These are phyloP conservation scores for Metschnikowia reukaufii DNA, from an alignment of 805 yeast species.

Conservation along the genomic window DNA sequence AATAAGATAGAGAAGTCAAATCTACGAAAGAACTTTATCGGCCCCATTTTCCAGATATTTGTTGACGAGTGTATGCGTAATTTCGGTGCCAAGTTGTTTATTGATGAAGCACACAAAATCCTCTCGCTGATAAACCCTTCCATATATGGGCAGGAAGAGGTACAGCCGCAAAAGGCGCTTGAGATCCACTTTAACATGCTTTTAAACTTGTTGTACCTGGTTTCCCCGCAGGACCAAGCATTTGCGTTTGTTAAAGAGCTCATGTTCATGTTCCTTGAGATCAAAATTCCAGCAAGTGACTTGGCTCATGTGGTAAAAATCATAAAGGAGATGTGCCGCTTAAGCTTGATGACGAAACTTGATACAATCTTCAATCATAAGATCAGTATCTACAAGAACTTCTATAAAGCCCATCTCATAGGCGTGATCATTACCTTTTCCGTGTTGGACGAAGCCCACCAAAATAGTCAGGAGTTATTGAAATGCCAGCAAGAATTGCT, in stretches of 20 bases:
- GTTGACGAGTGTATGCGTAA: constrained; percentile 2
- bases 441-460: background rate
- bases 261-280: constrained; percentile 3
- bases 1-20: constrained; percentile 18
- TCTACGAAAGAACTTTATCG: constrained; percentile 18
- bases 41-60: constrained; percentile 19
- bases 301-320: constrained; percentile 1
- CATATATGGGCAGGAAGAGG: constrained; percentile 9
- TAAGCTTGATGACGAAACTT: constrained; percentile 3
- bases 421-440: background rate
- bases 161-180: constrained; percentile 13
- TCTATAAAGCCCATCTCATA: constrained; percentile 21
- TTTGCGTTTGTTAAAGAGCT: constrained; percentile 1
- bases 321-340: background rate
- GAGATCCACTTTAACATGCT: constrained; percentile 26
- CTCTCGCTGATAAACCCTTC: constrained; percentile 9
- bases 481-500: constrained; percentile 13
- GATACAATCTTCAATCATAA: constrained; percentile 2
- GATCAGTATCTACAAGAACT: constrained; percentile 17
- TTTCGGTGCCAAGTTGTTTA: background rate
- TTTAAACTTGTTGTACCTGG: constrained; percentile 9
- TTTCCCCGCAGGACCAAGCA: background rate
- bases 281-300: background rate
- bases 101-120: background rate
- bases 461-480: constrained; percentile 9